phyloP scores from a whole-genome alignment of 2,329 filamentous ascomycete species.

The Diaporthe ilicicola region DNA sequence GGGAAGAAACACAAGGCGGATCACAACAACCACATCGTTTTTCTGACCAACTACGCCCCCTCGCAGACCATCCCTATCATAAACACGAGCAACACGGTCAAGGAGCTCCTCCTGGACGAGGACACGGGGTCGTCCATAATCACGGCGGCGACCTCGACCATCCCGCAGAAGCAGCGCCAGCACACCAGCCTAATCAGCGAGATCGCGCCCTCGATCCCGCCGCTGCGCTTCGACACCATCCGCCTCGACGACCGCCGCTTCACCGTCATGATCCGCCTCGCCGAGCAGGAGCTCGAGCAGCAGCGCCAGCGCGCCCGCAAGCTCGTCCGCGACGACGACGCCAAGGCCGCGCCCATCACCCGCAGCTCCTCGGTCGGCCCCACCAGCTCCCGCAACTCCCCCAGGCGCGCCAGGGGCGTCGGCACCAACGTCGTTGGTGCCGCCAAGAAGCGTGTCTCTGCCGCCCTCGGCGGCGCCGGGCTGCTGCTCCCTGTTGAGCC shows the following conservation, averaged over 20 bases:
- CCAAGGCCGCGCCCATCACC: neutral
- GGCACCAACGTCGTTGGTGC: neutral
- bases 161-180: neutral
- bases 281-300: conserved; percentile 25
- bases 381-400: neutral
- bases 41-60: conserved; percentile 3
- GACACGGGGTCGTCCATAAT: conserved; percentile 7
- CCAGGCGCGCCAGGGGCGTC: neutral
- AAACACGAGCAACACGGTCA: neutral
- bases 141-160: neutral
- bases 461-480: neutral
- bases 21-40: neutral
- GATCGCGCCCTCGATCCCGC: neutral
- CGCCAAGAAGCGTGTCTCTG: neutral
- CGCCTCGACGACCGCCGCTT: conserved; percentile 16
- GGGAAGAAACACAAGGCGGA: neutral
- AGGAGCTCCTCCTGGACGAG: neutral
- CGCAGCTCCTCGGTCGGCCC: conserved; percentile 12
- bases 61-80: neutral
- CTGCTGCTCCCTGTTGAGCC: neutral
- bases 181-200: conserved; percentile 16
- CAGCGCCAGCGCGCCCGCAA: neutral
- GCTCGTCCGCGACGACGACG: neutral
- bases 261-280: conserved; percentile 18
- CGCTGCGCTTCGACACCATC: conserved; percentile 11